Evolutionary conservation across 176 grass and related monocot species (phyloP), one percentile per base, ranked within the genome.

Genomic region (Secale cereale): DNA sequence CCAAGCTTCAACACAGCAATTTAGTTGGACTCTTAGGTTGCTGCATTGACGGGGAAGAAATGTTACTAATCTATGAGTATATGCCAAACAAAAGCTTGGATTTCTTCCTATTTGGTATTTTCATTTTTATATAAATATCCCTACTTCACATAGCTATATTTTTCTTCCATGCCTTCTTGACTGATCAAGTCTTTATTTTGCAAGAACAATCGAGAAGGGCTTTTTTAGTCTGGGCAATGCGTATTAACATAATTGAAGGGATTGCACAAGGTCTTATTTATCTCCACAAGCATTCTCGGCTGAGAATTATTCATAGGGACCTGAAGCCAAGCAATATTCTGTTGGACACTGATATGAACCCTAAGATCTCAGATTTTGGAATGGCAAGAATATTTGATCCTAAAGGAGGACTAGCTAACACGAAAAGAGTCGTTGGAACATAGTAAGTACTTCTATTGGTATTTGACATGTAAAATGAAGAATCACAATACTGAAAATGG

Each of bases 51-150:
- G 81, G 28, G 59, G 85, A 87, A 75, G 88, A 93, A 81, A 90
- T 82, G 85, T 16, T 90, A 62, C 64, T 93, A 43, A 46, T 93
- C 19, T 90, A 93, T 1, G 83, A 93, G 57, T 90, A 85, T 19
- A 82, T 93, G 88, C 88, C 88, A 59, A 93, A 93, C 82, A 93
- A 90, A 83, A 93, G 91, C 20, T 82, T 93, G 66, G 88, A 93
- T 85, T 81, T 82, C 19, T 90, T 93, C 85, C 74, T 87, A 28
- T 92, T 92, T 78, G 85, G 91, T 92, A 70, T 85, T 57, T 22
- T 19, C 26, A 2, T 13, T 31, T 26, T 29, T 41, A 76, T 73
- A 36, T 59, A 11, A 30, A 50, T 61, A 3, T 68, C 9, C 7
- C 32, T 85, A 12, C 12, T 83, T 13, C 0, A 37, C 36, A 11